Base-by-base conservation (phyloP, 331 rosid genomes). In the Malus hybrid region DNA sequence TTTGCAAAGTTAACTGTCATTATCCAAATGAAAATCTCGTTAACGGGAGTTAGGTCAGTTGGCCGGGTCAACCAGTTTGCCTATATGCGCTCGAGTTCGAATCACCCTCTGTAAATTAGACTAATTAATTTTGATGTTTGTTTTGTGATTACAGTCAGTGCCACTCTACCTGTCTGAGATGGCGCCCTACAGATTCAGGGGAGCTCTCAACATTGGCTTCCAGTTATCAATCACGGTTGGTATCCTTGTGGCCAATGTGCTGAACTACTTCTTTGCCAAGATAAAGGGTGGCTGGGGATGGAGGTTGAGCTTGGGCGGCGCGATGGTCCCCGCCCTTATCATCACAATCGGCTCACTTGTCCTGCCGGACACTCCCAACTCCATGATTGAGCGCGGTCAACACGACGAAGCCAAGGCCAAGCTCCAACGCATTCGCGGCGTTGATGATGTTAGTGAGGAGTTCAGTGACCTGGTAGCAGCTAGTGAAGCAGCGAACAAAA, bases 241-340 rank as follows among this genome's bases (percentile, higher is more conserved):
- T 0, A 93, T 93, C 10, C 91, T 93, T 0, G 71, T 91, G 9
- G 97, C 98, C 28, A 91, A 90, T 68, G 82, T 93, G 6, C 48
- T 91, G 39, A 93, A 93, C 80, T 93, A 89, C 85, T 91, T 91
- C 81, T 93, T 91, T 55, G 93, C 94, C 2, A 93, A 88, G 73
- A 93, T 93, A 63, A 18, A 84, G 20, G 97, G 97, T 2, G 98
- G 98, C 0, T 93, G 97, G 98, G 97, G 98, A 74, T 93, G 97
- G 98, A 84, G 98, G 18, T 50, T 93, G 83, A 93, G 98, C 80
- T 80, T 93, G 32, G 97, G 98, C 0, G 97, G 97, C 4, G 98
- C 98, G 0, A 78, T 88, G 84, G 94, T 93, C 14, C 98, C 97
- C 0, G 98, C 96, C 3, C 83, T 90, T 3, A 88, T 91, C 5